Percentiles rank a stretch among this genome's conserved stretches.
These are phyloP conservation scores for Termitomyces titanicus DNA, from an alignment of 768 basidiomycete genomes.

Conservation along the genomic window DNA sequence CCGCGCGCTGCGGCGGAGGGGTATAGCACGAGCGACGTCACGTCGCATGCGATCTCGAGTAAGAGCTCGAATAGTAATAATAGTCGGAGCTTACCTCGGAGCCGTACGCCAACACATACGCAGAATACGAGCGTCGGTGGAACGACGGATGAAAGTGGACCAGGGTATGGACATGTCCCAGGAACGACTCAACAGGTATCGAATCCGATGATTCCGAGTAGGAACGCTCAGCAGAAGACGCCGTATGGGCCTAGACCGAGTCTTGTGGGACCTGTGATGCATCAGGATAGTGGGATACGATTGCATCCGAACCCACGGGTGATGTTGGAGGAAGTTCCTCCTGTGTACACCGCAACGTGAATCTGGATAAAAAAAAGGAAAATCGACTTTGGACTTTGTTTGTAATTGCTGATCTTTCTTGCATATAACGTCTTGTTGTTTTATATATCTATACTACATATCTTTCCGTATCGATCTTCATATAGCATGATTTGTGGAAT, in stretches of 20 bases:
- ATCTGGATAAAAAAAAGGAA: too few species aligned
- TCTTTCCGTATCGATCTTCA: too few species aligned
- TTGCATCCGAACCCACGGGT: neutral
- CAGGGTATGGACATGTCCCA: too few species aligned
- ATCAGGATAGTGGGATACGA: conserved; percentile 7
- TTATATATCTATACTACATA: too few species aligned
- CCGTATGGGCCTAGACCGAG: too few species aligned
- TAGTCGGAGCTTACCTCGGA: neutral
- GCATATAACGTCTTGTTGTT: too few species aligned
- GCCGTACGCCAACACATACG: neutral
- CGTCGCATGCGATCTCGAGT: neutral
- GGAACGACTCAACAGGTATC: neutral
- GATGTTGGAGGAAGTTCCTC: neutral
- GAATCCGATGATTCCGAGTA: too few species aligned
- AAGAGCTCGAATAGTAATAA: neutral
- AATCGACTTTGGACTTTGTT: too few species aligned
- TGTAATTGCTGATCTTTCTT: too few species aligned
- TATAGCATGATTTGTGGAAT: too few species aligned
- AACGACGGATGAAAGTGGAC: too few species aligned
- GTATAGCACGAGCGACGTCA: neutral
- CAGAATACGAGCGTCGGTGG: neutral
- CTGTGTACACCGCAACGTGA: neutral
- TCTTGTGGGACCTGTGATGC: neutral
- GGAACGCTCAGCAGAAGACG: too few species aligned
- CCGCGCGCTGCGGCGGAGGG: neutral